A percentile compares a stretch with the other conserved stretches of the same genome.
These are phyloP conservation scores for Nakaseomyces sp. DNA, from an alignment of 1,139 yeast genomes.

Conservation along the genomic window DNA sequence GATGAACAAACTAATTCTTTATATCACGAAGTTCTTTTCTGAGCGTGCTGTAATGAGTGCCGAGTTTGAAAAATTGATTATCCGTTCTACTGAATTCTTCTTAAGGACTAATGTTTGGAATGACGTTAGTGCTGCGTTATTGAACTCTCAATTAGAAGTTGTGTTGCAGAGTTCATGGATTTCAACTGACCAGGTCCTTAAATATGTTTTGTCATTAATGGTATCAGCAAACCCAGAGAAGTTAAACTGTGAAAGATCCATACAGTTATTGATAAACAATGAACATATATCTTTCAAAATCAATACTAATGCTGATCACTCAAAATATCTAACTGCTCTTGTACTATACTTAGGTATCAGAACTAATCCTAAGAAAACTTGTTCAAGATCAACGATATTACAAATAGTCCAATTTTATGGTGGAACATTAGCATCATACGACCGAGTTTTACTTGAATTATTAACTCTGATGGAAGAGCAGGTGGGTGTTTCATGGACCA, in stretches of 20 bases:
- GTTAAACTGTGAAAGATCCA: slow-evolving; percentile 43
- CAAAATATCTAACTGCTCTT: slow-evolving; percentile 39
- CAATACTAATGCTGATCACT: slow-evolving; percentile 17
- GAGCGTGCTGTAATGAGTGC: slow-evolving; percentile 31
- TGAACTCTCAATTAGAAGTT: slow-evolving; percentile 66
- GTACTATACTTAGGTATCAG: slow-evolving; percentile 40
- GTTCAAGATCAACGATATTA: slow-evolving; percentile 41
- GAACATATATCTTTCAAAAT: slow-evolving; percentile 33
- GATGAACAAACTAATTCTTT: slow-evolving; percentile 43
- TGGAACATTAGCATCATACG: slow-evolving; percentile 58
- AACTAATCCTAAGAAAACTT: slow-evolving; percentile 40
- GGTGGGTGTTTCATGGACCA: slow-evolving; percentile 48
- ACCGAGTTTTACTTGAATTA: slow-evolving; percentile 49
- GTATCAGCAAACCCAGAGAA: slow-evolving; percentile 33
- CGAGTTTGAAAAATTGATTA: slow-evolving; percentile 28
- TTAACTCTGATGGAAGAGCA: slow-evolving; percentile 50
- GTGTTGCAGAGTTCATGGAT: slow-evolving; percentile 47
- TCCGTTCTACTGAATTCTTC: slow-evolving; percentile 12
- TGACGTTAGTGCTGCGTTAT: slow-evolving; percentile 38
- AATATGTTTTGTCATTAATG: slow-evolving; percentile 37
- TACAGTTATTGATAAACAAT: slow-evolving; percentile 60
- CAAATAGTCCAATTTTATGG: slow-evolving; percentile 44
- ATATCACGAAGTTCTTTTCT: slow-evolving; percentile 56
- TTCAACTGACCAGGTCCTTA: slow-evolving; percentile 34
- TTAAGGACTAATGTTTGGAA: slow-evolving; percentile 37